Percentiles rank a stretch among this genome's conserved stretches.
Evolutionary conservation across 257 asterid species (phyloP).

Genomic region (Echium plantagineum): DNA sequence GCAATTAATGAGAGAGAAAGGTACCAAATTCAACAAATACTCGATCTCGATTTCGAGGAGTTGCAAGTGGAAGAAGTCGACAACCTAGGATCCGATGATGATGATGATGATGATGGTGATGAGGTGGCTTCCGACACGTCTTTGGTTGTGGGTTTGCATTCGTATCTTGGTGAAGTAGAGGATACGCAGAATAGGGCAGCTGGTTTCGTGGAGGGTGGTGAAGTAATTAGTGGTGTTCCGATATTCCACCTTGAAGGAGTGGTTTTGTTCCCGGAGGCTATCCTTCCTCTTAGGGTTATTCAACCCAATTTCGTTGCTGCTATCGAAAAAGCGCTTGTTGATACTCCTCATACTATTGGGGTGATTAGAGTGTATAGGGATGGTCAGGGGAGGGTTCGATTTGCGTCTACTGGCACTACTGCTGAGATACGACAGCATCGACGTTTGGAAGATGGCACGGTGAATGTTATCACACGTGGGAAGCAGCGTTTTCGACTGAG

Average conservation of each 20-base stretch:
- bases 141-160: conserved; percentile 62
- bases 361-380: conserved; percentile 78
- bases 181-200: conserved; percentile 70
- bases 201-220: conserved; percentile 83
- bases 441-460: conserved; percentile 83
- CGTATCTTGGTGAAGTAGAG: conserved; percentile 91
- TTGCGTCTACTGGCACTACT: conserved; percentile 75
- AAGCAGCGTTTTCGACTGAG: conserved; percentile 85
- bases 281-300: conserved; percentile 85
- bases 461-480: conserved; percentile 86
- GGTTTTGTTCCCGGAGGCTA: conserved; percentile 93
- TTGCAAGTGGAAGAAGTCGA: conserved; percentile 64
- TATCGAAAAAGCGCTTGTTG: conserved; percentile 70
- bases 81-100: conserved; percentile 18
- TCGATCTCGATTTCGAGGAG: conserved; percentile 62
- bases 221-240: conserved; percentile 55
- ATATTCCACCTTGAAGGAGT: conserved; percentile 79
- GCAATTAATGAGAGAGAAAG: conserved; percentile 50
- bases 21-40: conserved; percentile 62
- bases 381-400: conserved; percentile 32
- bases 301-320: conserved; percentile 67
- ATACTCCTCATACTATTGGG: conserved; percentile 71
- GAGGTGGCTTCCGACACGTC: conserved; percentile 53
- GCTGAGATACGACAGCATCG: conserved; percentile 97
- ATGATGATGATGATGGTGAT: conserved; percentile 27